These are phyloP conservation scores for Metarhizium brunneum DNA, from an alignment of 2,329 filamentous ascomycete genomes.

Conservation along the genomic window DNA sequence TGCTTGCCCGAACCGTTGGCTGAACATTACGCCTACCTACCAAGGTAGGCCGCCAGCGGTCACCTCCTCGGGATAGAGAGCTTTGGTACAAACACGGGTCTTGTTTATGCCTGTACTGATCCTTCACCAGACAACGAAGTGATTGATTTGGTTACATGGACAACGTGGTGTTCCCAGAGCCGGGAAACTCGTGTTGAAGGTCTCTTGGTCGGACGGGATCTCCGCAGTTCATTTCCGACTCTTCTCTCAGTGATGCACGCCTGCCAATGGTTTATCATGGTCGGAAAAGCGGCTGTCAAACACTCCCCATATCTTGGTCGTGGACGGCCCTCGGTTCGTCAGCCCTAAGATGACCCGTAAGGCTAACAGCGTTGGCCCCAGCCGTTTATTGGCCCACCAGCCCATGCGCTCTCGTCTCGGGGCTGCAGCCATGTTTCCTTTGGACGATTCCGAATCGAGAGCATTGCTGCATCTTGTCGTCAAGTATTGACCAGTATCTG, in stretches of 20 bases:
- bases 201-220: slow-evolving; percentile 1
- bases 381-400: neutral
- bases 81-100: neutral
- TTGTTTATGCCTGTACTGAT: neutral
- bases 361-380: slow-evolving; percentile 1
- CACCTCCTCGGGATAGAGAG: neutral
- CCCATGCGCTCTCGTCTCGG: neutral
- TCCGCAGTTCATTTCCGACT: slow-evolving; percentile 1
- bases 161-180: neutral
- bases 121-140: neutral
- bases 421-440: neutral
- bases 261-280: neutral
- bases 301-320: neutral
- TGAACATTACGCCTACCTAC: neutral
- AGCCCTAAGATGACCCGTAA: slow-evolving; percentile 6
- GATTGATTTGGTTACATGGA: neutral
- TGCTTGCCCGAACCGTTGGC: too few species aligned
- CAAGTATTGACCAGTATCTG: neutral
- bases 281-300: slow-evolving; percentile 2
- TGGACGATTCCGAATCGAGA: slow-evolving; percentile 1
- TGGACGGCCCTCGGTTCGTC: slow-evolving; percentile 5
- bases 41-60: neutral
- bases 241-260: neutral
- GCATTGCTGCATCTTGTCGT: neutral
- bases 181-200: slow-evolving; percentile 2